A percentile compares a stretch with the other conserved stretches of the same genome.
These are phyloP conservation scores for Goniomonas avonlea DNA, from an alignment of 78 protist species.

Conservation along the genomic window DNA sequence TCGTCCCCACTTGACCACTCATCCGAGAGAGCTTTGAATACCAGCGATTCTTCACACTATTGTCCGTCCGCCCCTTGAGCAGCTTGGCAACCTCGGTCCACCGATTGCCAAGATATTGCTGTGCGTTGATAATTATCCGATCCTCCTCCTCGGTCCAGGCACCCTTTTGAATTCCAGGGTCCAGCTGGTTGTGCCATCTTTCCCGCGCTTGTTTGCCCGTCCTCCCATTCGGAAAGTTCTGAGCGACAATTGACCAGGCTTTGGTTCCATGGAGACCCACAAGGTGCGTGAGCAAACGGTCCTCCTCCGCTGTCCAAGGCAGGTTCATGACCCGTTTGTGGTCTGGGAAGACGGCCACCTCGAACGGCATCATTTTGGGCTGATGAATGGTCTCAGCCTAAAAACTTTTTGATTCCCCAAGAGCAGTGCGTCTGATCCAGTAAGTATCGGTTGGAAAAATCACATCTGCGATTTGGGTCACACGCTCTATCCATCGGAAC, in stretches of 20 bases:
- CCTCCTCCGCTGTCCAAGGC: slow-evolving; percentile 17
- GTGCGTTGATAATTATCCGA: not conserved
- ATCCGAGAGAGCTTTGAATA: no score
- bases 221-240: not conserved
- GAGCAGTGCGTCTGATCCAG: no score
- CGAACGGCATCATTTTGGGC: no score
- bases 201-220: slow-evolving; percentile 34
- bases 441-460: no score
- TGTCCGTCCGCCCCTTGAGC: slow-evolving; percentile 40
- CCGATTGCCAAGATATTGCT: slow-evolving; percentile 25
- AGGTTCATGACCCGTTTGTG: no score
- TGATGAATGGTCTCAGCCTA: no score
- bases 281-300: not conserved
- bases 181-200: slow-evolving; percentile 39
- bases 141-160: slow-evolving; percentile 19
- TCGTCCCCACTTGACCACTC: no score
- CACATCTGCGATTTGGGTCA: no score
- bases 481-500: no score
- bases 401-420: no score
- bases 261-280: slow-evolving; percentile 16
- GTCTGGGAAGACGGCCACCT: no score
- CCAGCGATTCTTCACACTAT: slow-evolving; percentile 34
- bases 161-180: not conserved
- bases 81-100: slow-evolving; percentile 43
- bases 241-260: slow-evolving; percentile 23